Evolutionary conservation across 2,329 filamentous ascomycete genomes (phyloP).

Genomic region (Paradendryphiella salina): DNA sequence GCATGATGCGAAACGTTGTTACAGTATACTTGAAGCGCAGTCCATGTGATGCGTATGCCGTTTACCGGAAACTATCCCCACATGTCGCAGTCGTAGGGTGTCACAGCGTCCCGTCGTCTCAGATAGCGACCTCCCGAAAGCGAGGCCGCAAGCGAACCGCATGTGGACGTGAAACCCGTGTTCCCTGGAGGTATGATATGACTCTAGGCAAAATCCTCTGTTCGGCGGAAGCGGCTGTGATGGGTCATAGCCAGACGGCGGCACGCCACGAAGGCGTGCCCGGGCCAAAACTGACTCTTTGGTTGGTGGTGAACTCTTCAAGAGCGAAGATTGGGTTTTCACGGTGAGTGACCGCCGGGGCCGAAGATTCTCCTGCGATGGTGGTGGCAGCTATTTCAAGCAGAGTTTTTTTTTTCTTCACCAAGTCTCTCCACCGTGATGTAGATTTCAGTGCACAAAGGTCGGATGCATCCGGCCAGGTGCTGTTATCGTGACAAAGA

Average conservation of each 20-base stretch:
- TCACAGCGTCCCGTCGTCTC: conserved; percentile 16
- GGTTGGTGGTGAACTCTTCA: conserved; percentile 1
- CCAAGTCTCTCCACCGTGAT: conserved; percentile 4
- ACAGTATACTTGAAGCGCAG: not conserved
- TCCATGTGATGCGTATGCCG: conserved; percentile 1
- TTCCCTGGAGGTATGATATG: conserved; percentile 13
- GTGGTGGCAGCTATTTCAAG: not conserved
- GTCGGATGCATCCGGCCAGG: conserved; percentile 23
- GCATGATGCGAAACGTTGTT: conserved; percentile 2
- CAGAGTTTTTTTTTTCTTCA: conserved; percentile 9
- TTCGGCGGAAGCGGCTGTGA: conserved; percentile 9
- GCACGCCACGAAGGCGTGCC: not conserved
- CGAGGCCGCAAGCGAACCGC: conserved; percentile 10
- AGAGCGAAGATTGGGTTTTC: conserved; percentile 3
- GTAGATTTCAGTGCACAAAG: conserved; percentile 6
- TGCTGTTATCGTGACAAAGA: conserved; percentile 22
- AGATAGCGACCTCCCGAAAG: conserved; percentile 8
- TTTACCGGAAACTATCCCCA: conserved; percentile 9
- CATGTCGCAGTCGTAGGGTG: conserved; percentile 5
- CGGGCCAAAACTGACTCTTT: not conserved
- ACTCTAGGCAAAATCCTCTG: conserved; percentile 6
- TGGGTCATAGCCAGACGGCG: conserved; percentile 8
- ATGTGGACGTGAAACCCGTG: conserved; percentile 11
- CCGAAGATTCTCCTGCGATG: conserved; percentile 3
- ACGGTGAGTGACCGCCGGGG: conserved; percentile 11